Evolutionary conservation across 2,329 filamentous ascomycete genomes (phyloP), one percentile per base, ranked within the genome.

Genomic region (Cercospora janseana): DNA sequence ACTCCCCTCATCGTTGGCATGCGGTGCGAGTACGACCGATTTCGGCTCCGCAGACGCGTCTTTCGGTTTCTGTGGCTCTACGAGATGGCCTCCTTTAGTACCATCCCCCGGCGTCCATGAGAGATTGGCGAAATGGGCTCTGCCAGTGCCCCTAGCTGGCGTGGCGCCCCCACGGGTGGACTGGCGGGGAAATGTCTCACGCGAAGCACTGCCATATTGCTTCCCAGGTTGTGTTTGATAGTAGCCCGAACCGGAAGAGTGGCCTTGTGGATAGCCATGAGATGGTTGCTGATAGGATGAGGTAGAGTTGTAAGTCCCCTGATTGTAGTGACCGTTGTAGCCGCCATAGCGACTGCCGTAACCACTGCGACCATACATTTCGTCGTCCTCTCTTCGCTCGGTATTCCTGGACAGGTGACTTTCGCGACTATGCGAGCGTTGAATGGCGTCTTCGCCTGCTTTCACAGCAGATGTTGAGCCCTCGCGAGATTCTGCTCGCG

Each of bases 51-150:
- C n/a, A 15, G 61, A 56, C 48, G 59, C 43, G 13, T 63, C 57
- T 45, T 60, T 58, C 26, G 60, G 38, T 53, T 65, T 66, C 8
- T 53, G 59, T 32, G 62, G 59, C 50, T 63, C 56, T 3, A 66
- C 68, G 18, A 70, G 66, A 49, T 73, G 75, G 50, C 79, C 74
- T 64, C 78, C 79, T 60, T 76, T 75, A 47, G 76, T 75, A 13
- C 77, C 74, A 41, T 75, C 74, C 26, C 75, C 75, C 34, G 82
- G 77, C 48, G 80, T 86, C 86, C 88, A 91, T 37, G 88, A 87
- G 2, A 83, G 67, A 69, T 87, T 81, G 69, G 83, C 77, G 74
- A 85, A 79, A 70, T 83, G 73, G 56, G 75, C 76, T 57, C 79
- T 73, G 27, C 82, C 63, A 18, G 58, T 62, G 46, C 64, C 50